phyloP scores from a whole-genome alignment of 495 filamentous ascomycete species.

The Tetracladium marchalianum region DNA sequence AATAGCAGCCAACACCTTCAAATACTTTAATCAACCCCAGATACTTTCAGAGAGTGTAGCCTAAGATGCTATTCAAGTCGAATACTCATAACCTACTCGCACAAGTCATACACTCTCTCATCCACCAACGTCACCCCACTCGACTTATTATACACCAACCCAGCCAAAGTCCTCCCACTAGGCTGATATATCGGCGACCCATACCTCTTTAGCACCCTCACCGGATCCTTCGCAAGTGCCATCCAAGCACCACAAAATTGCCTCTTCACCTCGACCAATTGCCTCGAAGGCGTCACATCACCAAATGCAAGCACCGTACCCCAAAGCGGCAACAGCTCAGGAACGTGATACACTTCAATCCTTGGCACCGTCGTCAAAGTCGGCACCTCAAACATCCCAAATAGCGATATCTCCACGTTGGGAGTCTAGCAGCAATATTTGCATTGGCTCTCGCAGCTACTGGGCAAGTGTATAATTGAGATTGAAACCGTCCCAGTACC shows the following conservation, averaged over 20 bases:
- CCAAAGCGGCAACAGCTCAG: constrained; percentile 22
- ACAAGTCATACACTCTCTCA: too few species aligned
- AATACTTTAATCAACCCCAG: too few species aligned
- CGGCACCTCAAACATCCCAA: constrained; percentile 36
- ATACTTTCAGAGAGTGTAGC: too few species aligned
- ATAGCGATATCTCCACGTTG: constrained; percentile 43
- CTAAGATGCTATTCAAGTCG: too few species aligned
- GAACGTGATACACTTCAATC: too few species aligned
- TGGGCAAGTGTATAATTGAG: constrained; percentile 37
- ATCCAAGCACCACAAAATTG: constrained; percentile 38
- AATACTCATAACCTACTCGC: too few species aligned
- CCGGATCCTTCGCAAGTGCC: constrained; percentile 39
- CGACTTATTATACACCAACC: too few species aligned
- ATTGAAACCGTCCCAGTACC: constrained; percentile 33
- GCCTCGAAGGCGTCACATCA: constrained; percentile 13
- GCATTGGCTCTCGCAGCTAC: constrained; percentile 23
- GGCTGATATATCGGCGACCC: too few species aligned
- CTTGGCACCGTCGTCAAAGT: constrained; percentile 33
- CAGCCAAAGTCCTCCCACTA: too few species aligned
- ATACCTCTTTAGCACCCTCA: constrained; percentile 28
- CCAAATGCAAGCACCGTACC: constrained; percentile 5
- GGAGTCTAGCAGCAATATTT: constrained; percentile 22
- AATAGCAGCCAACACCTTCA: too few species aligned
- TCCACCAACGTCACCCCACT: too few species aligned
- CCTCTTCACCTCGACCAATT: constrained; percentile 23